Evolutionary conservation across 345 rosid genomes (phyloP), one percentile per base, ranked within the genome.

Genomic region (Pseudoturritis turrita): DNA sequence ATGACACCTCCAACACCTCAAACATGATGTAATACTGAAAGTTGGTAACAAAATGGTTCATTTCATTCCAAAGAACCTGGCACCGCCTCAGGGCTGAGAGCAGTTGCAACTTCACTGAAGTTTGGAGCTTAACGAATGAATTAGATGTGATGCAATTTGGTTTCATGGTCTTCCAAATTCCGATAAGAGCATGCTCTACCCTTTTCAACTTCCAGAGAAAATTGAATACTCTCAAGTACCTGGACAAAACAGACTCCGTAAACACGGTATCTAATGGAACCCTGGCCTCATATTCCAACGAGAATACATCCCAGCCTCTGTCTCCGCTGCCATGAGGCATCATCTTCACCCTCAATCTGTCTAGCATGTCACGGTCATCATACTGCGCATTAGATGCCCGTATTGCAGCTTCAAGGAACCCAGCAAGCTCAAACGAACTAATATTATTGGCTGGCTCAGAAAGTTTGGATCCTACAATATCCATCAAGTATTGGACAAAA

Each of bases 151-250:
- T 85, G 70, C 96, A 94, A 70, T 95, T 95, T 51, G 99, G 99
- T 78, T 95, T 95, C 99, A 95, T 91, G 1, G 96, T 88, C 89
- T 95, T 95, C 98, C 99, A 91, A 54, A 93, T 87, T 69, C 98
- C 97, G 52, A 88, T 91, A 23, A 91, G 96, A 9, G 96, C 99
- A 73, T 95, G 99, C 81, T 95, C 99, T 19, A 95, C 97, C 54
- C 91, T 81, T 79, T 96, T 88, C 73, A 95, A 87, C 83, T 89
- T 91, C 99, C 99, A 95, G 65, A 95, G 85, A 68, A 95, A 95
- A 80, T 92, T 92, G 72, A 95, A 95, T 76, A 95, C 88, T 83
- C 87, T 85, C 57, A 92, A 80, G 77, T 95, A 95, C 67, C 78
- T 90, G 10, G 84, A 83, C 96, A 96, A 82, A 50, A 92, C 94